A percentile compares a stretch with the other conserved stretches of the same genome.
Evolutionary conservation across 1,284 basidiomycete species (phyloP).

Genomic region (Ceratobasidium sp.): DNA sequence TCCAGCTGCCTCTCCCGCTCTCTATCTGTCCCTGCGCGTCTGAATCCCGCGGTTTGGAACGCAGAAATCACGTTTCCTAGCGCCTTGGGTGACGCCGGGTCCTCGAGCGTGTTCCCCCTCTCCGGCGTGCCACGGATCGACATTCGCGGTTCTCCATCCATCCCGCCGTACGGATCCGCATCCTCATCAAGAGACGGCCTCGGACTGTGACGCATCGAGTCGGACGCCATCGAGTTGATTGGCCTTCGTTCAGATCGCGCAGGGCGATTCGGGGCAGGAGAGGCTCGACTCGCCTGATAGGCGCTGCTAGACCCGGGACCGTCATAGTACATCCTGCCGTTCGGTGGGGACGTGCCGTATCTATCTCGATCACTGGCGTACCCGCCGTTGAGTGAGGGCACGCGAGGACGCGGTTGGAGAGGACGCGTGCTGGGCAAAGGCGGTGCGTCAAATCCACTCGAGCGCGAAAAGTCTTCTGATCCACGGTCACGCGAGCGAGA

Average conservation of each 20-base stretch:
- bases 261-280: constrained; percentile 45
- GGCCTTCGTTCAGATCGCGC: constrained; percentile 48
- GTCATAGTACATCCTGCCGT: constrained; percentile 37
- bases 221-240: constrained; percentile 43
- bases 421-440: constrained; percentile 26
- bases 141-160: constrained; percentile 54
- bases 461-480: constrained; percentile 38
- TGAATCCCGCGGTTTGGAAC: constrained; percentile 65
- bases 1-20: constrained; percentile 67
- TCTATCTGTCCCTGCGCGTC: constrained; percentile 50
- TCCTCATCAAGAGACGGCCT: constrained; percentile 40
- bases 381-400: constrained; percentile 28
- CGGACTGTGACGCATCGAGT: constrained; percentile 4
- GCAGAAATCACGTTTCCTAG: constrained; percentile 57
- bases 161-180: constrained; percentile 52
- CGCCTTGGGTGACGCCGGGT: constrained; percentile 42
- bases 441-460: constrained; percentile 26
- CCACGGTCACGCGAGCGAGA: constrained; percentile 41
- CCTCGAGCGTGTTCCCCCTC: constrained; percentile 33
- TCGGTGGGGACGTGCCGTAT: constrained; percentile 22
- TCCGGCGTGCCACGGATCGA: constrained; percentile 48
- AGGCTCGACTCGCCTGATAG: background rate
- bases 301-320: background rate
- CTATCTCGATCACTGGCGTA: constrained; percentile 35
- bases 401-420: constrained; percentile 38